Evolutionary conservation across 2,329 filamentous ascomycete genomes (phyloP).

Genomic region (Neonectria sp.): DNA sequence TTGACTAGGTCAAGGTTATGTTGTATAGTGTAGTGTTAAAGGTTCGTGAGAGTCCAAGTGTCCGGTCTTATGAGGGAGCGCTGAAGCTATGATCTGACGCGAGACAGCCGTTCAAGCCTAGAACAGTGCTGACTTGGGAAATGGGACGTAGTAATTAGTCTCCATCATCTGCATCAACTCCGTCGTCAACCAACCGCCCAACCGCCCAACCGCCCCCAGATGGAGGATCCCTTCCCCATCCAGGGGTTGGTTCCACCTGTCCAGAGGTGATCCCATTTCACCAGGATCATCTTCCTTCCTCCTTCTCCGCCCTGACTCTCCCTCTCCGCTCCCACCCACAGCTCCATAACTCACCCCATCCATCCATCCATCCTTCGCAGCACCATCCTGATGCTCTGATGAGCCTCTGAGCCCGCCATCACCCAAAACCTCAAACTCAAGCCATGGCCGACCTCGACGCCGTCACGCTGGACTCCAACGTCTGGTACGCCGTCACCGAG

Average conservation of each 20-base stretch:
- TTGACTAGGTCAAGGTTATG: not conserved
- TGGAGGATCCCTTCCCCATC: constrained; percentile 10
- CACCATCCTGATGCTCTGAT: not conserved
- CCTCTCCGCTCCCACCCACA: no score
- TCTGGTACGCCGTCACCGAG: constrained; percentile 55
- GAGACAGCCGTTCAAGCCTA: not conserved
- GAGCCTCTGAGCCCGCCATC: not conserved
- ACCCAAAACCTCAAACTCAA: not conserved
- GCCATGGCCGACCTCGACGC: constrained; percentile 34
- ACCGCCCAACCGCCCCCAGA: not conserved
- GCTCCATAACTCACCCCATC: no score
- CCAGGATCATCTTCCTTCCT: no score
- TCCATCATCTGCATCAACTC: not conserved
- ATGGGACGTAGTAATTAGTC: no score
- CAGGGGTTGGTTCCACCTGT: not conserved
- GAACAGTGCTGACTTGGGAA: not conserved
- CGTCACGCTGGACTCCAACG: constrained; percentile 52
- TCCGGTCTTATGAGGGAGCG: not conserved
- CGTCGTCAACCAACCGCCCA: constrained; percentile 1
- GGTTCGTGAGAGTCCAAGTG: not conserved
- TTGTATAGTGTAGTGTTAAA: no score
- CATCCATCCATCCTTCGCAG: not conserved
- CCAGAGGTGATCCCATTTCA: not conserved
- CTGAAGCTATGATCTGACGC: not conserved
- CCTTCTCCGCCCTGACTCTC: no score